Percentiles rank a stretch among this genome's conserved stretches.
Conservation (phyloP, 306 rosid species). For the Nissolia schottii region DNA sequence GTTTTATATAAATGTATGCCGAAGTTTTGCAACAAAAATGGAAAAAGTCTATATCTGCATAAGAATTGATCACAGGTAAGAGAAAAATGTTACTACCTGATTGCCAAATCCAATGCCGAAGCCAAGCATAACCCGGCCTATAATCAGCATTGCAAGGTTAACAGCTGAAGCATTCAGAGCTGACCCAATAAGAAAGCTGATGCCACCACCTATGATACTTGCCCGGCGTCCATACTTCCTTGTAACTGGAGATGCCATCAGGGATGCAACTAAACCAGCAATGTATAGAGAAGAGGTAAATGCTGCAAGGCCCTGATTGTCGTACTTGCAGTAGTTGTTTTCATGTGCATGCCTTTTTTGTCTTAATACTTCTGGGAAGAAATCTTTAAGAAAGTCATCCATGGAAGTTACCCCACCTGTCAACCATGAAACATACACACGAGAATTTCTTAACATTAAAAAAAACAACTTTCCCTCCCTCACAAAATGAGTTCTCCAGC, state of each 20-base stretch:
- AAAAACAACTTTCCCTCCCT: neutral
- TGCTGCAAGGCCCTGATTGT: conserved; percentile 80
- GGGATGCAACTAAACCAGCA: conserved; percentile 79
- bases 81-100: conserved; percentile 50
- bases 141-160: conserved; percentile 63
- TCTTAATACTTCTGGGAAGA: conserved; percentile 62
- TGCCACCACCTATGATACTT: conserved; percentile 73
- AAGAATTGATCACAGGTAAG: neutral
- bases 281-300: conserved; percentile 87
- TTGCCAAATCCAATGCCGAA: conserved; percentile 93
- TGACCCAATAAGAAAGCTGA: conserved; percentile 72
- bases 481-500: neutral
- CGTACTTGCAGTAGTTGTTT: conserved; percentile 85
- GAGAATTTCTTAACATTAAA: neutral
- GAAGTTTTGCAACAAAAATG: neutral
- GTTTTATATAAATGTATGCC: neutral
- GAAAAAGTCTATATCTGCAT: neutral
- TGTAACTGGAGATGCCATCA: conserved; percentile 75
- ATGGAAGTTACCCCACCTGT: conserved; percentile 93
- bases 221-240: conserved; percentile 64
- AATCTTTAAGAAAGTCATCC: conserved; percentile 71
- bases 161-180: conserved; percentile 61
- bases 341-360: conserved; percentile 65
- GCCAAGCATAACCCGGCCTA: conserved; percentile 91
- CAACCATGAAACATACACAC: conserved; percentile 19